phyloP scores from a whole-genome alignment of 2,329 filamentous ascomycete genomes.

The Macroventuria anomochaeta region DNA sequence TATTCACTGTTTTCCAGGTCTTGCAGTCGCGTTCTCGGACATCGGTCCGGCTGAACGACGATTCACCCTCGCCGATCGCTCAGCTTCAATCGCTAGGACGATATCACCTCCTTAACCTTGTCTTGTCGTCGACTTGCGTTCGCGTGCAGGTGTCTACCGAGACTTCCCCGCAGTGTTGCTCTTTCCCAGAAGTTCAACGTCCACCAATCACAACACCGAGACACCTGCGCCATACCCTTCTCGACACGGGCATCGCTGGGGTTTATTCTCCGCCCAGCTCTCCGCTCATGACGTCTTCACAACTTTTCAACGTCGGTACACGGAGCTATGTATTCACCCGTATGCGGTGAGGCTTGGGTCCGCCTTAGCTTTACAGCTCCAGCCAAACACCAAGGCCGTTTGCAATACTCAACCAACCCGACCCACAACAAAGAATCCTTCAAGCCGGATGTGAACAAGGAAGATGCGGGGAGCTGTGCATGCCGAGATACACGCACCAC shows the following conservation, averaged over 20 bases:
- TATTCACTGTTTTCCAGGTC: not conserved
- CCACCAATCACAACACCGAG: slow-evolving; percentile 34
- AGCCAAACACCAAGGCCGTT: slow-evolving; percentile 20
- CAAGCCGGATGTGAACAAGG: slow-evolving; percentile 1
- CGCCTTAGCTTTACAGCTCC: slow-evolving; percentile 23
- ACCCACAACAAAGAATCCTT: slow-evolving; percentile 2
- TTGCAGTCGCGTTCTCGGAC: not conserved
- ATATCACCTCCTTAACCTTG: not conserved
- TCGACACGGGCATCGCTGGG: slow-evolving; percentile 29
- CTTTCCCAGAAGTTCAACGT: slow-evolving; percentile 29
- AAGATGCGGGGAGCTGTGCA: slow-evolving; percentile 6
- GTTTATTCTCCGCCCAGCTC: slow-evolving; percentile 30
- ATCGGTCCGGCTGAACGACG: not conserved
- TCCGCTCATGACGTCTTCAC: slow-evolving; percentile 23
- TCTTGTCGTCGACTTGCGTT: not conserved
- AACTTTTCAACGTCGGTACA: slow-evolving; percentile 20
- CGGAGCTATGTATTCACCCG: slow-evolving; percentile 20
- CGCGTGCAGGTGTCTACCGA: not conserved
- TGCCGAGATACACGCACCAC: slow-evolving; percentile 2
- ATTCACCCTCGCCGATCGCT: not conserved
- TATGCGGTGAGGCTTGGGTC: slow-evolving; percentile 21
- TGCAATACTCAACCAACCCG: not conserved
- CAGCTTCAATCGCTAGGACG: not conserved
- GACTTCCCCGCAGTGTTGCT: slow-evolving; percentile 23
- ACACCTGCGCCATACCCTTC: slow-evolving; percentile 19